A percentile compares a stretch with the other conserved stretches of the same genome.
Evolutionary conservation across 176 grass and related monocot genomes (phyloP).

Genomic region (Carex kokanica): DNA sequence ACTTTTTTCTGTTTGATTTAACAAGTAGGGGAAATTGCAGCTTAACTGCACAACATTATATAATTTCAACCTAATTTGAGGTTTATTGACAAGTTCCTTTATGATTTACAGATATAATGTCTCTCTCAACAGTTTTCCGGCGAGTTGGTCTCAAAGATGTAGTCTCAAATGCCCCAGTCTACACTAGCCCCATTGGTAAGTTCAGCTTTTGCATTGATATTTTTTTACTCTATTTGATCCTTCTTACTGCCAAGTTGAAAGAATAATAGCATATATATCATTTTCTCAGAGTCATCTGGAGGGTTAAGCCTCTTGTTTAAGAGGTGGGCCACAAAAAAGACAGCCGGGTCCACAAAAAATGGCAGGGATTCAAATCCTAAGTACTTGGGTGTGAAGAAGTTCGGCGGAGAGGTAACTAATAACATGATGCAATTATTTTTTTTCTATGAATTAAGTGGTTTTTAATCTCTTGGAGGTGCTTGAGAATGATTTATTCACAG

Average conservation of each 20-base stretch:
- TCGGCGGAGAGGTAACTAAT: slow-evolving; percentile 64
- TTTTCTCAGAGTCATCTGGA: slow-evolving; percentile 55
- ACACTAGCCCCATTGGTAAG: slow-evolving; percentile 46
- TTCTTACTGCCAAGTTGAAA: slow-evolving; percentile 2
- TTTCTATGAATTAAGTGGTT: background rate
- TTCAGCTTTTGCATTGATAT: background rate
- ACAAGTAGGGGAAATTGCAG: background rate
- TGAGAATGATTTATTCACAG: background rate
- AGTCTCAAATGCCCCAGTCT: slow-evolving; percentile 51
- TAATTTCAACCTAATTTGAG: background rate
- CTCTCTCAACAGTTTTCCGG: slow-evolving; percentile 53
- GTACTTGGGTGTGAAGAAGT: slow-evolving; percentile 89
- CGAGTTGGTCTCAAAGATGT: slow-evolving; percentile 69
- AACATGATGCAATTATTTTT: background rate
- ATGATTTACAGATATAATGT: slow-evolving; percentile 32
- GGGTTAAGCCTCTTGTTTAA: slow-evolving; percentile 58
- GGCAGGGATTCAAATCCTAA: slow-evolving; percentile 80
- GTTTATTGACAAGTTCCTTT: background rate
- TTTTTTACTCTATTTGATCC: background rate
- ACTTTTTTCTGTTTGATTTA: background rate
- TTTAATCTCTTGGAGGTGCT: background rate
- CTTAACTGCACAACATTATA: background rate
- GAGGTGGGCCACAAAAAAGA: slow-evolving; percentile 89
- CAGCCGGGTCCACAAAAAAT: slow-evolving; percentile 76
- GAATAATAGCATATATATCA: background rate